Evolutionary conservation across 192 early-diverging fungal genomes (phyloP), one percentile per base, ranked within the genome.

Genomic region (Linnemannia elongata): DNA sequence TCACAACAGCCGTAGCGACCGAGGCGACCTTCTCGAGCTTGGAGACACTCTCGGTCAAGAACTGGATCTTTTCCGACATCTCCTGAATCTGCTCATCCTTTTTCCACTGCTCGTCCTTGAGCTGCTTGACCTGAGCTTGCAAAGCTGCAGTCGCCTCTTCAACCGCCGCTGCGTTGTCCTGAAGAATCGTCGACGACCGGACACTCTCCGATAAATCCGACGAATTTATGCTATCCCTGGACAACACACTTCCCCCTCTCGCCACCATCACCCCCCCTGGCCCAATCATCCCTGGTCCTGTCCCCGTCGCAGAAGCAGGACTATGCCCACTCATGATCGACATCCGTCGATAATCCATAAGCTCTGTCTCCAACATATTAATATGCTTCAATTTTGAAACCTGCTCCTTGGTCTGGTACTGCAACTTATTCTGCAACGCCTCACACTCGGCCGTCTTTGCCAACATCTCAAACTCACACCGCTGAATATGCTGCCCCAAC

Each of bases 51-150:
- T 69, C 52, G 24, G 20, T 33, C 35, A 79, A 70, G 22, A 17
- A 30, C n/a, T 73, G 41, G 13, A 82, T 60, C 41, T 54, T 72
- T 20, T 13, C 70, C 2, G 45, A 15, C 52, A 82, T 36, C 13
- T 80, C 69, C 57, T 78, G 38, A 33, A 81, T 63, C 63, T 74
- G 74, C 69, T 77, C 71, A 24, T 86, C 84, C 69, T 86, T 86
- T 44, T 66, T 75, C 15, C 57, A 22, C 33, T 81, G 80, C 38
- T 86, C 79, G 18, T 72, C 79, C 60, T 78, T 81, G 75, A 86
- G 84, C 42, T 74, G 74, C 55, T 39, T 55, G 47, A 86, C 74
- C 35, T 77, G 75, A 13, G 35, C 60, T 54, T 47, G 42, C 17
- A 66, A 24, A 7, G 66, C 79, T 22, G 33, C 22, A 8, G 24